These are phyloP conservation scores for Diversispora epigaea DNA, from an alignment of 192 early-diverging fungal genomes.

Conservation along the genomic window DNA sequence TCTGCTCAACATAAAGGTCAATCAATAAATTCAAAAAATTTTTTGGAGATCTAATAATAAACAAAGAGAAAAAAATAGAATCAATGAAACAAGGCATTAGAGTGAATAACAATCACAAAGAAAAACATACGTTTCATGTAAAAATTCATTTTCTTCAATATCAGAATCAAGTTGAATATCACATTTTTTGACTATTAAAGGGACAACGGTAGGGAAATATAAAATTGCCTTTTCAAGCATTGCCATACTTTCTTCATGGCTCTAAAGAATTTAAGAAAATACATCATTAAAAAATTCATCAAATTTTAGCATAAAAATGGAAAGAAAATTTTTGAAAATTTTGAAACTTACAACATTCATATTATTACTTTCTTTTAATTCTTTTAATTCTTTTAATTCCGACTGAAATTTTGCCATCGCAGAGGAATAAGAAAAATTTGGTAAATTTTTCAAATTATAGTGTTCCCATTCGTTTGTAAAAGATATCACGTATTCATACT, in stretches of 20 bases:
- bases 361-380: constrained; percentile 29
- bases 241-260: constrained; percentile 47
- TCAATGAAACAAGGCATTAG: neutral
- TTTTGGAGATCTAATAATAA: constrained; percentile 8
- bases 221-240: constrained; percentile 70
- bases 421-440: constrained; percentile 74
- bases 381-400: constrained; percentile 43
- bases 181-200: constrained; percentile 63
- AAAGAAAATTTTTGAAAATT: neutral
- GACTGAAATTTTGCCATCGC: constrained; percentile 79
- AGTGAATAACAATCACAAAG: neutral
- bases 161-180: constrained; percentile 57
- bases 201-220: constrained; percentile 68
- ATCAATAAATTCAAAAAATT: constrained; percentile 64
- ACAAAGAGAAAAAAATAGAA: constrained; percentile 15
- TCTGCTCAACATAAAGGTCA: constrained; percentile 73
- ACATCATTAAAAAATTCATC: neutral
- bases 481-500: constrained; percentile 62
- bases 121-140: constrained; percentile 40
- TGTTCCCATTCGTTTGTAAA: constrained; percentile 21
- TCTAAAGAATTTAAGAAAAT: constrained; percentile 13
- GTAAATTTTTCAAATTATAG: constrained; percentile 40
- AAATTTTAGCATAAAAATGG: constrained; percentile 21
- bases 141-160: constrained; percentile 53
- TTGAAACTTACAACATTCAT: neutral